Percentiles rank a stretch among this genome's conserved stretches.
Conservation (phyloP, 495 filamentous ascomycete genomes). For the Opeltia flavorubescens region DNA sequence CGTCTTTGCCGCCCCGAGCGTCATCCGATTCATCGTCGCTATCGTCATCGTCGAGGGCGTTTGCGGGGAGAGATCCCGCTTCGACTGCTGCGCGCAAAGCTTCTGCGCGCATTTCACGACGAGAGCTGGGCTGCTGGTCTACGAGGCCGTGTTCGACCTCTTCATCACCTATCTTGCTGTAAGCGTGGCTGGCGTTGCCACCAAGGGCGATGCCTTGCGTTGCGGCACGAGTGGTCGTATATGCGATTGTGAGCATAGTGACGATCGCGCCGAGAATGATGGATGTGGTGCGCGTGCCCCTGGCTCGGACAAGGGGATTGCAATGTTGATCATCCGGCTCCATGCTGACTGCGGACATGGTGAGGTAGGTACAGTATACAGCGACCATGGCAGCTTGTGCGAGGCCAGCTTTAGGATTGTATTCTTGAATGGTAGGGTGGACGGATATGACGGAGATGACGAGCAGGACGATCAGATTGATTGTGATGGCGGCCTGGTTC, state of each 20-base stretch:
- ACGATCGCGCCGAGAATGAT: slow-evolving; percentile 85
- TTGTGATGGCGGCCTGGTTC: slow-evolving; percentile 72
- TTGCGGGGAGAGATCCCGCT: slow-evolving; percentile 78
- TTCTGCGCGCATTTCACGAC: slow-evolving; percentile 82
- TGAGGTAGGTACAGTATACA: slow-evolving; percentile 95
- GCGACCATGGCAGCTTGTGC: slow-evolving; percentile 97
- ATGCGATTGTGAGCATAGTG: slow-evolving; percentile 93
- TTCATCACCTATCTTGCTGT: slow-evolving; percentile 47
- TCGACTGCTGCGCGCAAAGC: slow-evolving; percentile 86
- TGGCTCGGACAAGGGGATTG: slow-evolving; percentile 82
- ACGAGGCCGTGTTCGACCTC: slow-evolving; percentile 75
- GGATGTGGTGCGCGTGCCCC: slow-evolving; percentile 77
- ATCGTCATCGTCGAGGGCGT: slow-evolving; percentile 70
- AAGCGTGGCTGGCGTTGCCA: slow-evolving; percentile 43
- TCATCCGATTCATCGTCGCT: slow-evolving; percentile 52
- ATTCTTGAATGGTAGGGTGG: slow-evolving; percentile 79
- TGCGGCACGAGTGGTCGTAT: slow-evolving; percentile 91
- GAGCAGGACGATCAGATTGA: slow-evolving; percentile 75
- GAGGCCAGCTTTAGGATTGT: slow-evolving; percentile 82
- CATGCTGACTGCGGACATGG: slow-evolving; percentile 97
- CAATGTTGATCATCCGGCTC: slow-evolving; percentile 90
- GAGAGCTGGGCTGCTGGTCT: slow-evolving; percentile 65
- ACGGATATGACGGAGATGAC: slow-evolving; percentile 72
- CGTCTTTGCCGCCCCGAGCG: slow-evolving; percentile 53
- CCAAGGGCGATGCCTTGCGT: slow-evolving; percentile 84